Percentiles rank a stretch among this genome's conserved stretches.
phyloP scores from a whole-genome alignment of 2,329 filamentous ascomycete species.

The Atkinsonella hypoxylon region DNA sequence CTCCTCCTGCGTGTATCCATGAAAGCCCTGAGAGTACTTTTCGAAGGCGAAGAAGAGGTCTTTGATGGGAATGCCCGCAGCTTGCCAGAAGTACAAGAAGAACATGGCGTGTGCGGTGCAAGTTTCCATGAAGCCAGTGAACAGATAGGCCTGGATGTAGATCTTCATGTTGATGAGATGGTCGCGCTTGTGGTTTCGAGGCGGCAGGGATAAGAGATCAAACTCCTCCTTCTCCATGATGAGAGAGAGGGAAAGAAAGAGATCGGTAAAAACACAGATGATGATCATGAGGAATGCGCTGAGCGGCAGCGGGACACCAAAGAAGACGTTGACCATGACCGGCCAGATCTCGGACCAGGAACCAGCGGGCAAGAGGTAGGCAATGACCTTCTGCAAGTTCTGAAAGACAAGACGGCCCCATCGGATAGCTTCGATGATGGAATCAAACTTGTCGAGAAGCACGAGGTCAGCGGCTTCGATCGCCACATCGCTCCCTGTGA shows the following conservation, averaged over 20 bases:
- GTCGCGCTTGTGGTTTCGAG: conserved; percentile 35
- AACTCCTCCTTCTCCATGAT: conserved; percentile 46
- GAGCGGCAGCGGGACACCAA: conserved; percentile 38
- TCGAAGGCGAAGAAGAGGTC: conserved; percentile 40
- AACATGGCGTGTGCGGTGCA: conserved; percentile 38
- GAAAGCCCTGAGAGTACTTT: conserved; percentile 33
- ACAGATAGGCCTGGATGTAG: conserved; percentile 39
- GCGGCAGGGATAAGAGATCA: conserved; percentile 37
- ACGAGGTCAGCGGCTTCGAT: conserved; percentile 54
- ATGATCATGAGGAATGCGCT: conserved; percentile 46
- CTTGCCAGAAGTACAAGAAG: conserved; percentile 38
- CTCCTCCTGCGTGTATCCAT: conserved; percentile 33
- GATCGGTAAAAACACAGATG: conserved; percentile 43
- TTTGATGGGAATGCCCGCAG: conserved; percentile 33
- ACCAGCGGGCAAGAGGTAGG: conserved; percentile 37
- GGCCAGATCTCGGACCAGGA: conserved; percentile 47
- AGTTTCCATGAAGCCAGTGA: conserved; percentile 39
- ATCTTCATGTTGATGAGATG: conserved; percentile 41
- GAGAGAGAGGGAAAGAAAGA: conserved; percentile 36
- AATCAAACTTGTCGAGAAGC: conserved; percentile 58
- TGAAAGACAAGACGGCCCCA: conserved; percentile 28
- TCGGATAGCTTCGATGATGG: conserved; percentile 53
- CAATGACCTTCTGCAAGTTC: conserved; percentile 29
- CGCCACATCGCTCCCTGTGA: conserved; percentile 51
- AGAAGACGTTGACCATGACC: conserved; percentile 42